Evolutionary conservation across 176 grass and related monocot genomes (phyloP).

Genomic region (Oryza australiensis): DNA sequence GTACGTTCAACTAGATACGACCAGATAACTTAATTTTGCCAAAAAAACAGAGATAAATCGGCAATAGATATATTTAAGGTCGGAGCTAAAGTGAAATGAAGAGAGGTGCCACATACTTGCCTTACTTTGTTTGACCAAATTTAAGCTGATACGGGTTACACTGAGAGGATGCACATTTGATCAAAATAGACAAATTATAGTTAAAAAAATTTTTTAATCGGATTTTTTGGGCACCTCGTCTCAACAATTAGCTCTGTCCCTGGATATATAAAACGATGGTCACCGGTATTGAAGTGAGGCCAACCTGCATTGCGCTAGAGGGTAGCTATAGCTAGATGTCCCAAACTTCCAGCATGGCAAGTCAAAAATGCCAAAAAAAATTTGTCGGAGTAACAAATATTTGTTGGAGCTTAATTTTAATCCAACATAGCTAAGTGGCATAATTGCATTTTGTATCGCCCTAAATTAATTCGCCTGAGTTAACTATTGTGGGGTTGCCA

Average conservation of each 20-base stretch:
- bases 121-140: too few species aligned
- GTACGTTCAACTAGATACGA: constrained; percentile 32
- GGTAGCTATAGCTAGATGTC: constrained; percentile 10
- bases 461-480: background rate
- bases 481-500: background rate
- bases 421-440: background rate
- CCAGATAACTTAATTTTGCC: background rate
- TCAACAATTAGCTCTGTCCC: too few species aligned
- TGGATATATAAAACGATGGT: background rate
- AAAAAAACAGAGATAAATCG: background rate
- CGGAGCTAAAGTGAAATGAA: too few species aligned
- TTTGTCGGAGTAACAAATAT: background rate
- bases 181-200: too few species aligned
- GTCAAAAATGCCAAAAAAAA: background rate
- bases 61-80: too few species aligned
- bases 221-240: too few species aligned
- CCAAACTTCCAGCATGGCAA: constrained; percentile 37
- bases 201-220: too few species aligned
- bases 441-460: background rate
- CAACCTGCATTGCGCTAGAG: constrained; percentile 2
- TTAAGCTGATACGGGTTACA: too few species aligned
- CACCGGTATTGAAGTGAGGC: constrained; percentile 4
- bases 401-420: background rate
- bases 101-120: too few species aligned
- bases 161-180: too few species aligned